These are phyloP conservation scores for Allantophomopsis cytisporea DNA, from an alignment of 2,329 filamentous ascomycete species.

Conservation along the genomic window DNA sequence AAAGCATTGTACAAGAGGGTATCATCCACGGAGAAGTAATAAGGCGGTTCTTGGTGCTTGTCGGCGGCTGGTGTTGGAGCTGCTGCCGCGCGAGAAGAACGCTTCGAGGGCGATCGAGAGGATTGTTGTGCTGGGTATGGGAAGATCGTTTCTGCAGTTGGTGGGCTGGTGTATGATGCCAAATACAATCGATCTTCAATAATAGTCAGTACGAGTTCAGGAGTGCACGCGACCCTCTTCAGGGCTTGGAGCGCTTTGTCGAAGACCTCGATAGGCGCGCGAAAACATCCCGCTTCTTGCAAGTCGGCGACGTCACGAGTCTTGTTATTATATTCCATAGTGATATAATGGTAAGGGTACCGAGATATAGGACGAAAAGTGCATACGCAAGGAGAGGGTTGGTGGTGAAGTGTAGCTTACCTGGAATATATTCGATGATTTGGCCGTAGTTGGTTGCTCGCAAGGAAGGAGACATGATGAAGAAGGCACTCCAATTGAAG, in stretches of 20 bases:
- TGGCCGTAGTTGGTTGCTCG: conserved; percentile 57
- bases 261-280: too few relatives aligned
- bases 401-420: conserved; percentile 32
- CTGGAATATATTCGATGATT: conserved; percentile 92
- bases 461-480: conserved; percentile 29
- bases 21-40: conserved; percentile 93
- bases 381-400: too few relatives aligned
- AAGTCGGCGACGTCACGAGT: too few relatives aligned
- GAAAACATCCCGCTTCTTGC: too few relatives aligned
- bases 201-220: conserved; percentile 2
- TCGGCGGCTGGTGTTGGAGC: conserved; percentile 34
- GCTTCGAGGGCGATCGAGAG: conserved; percentile 60
- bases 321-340: too few relatives aligned
- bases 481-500: not conserved
- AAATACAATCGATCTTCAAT: conserved; percentile 80
- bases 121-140: conserved; percentile 53
- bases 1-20: conserved; percentile 93
- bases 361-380: too few relatives aligned
- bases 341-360: too few relatives aligned
- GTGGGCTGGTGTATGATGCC: conserved; percentile 75
- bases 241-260: too few relatives aligned
- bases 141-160: conserved; percentile 71
- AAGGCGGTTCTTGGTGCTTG: conserved; percentile 50
- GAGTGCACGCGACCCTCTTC: too few relatives aligned
- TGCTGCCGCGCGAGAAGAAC: conserved; percentile 50